Evolutionary conservation across 2,329 filamentous ascomycete genomes (phyloP), one percentile per base, ranked within the genome.

Genomic region (Cladosporium sphaerospermum): DNA sequence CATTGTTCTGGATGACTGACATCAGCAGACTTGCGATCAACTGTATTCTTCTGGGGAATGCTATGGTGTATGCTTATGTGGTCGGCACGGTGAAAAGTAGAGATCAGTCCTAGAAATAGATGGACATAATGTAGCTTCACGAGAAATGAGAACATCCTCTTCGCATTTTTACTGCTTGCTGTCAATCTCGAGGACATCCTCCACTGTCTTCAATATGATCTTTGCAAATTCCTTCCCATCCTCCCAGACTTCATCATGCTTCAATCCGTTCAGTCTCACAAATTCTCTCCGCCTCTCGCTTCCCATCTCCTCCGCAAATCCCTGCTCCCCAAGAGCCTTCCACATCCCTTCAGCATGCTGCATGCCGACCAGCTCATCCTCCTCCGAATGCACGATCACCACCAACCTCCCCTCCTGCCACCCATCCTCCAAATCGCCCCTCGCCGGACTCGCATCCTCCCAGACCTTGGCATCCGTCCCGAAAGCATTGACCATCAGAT

Each of bases 231-330:
- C 78, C 33, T 65, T 64, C 13, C 84, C 84, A 54, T 80, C 75
- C 63, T 78, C 64, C 81, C 83, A 86, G 2, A 85, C 72, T 58
- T 78, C 77, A 67, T 88, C 79, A 67, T 89, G 86, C 36, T 73
- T 73, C 18, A 50, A 14, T 4, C 81, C 85, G 8, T 65, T 67
- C 48, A 84, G 63, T 60, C 80, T 75, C 57, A 76, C 55, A 6
- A 68, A 68, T 66, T 68, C 75, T 56, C 61, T 63, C 56, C 56
- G 61, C 57, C 61, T 63, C 52, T 60, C 62, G 58, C 43, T 59
- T 42, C 51, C 65, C 56, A 49, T 66, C 63, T 52, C 56, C 56
- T 60, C 64, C 7, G 56, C 56, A 63, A 70, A 75, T 0, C 71
- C 73, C 50, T 75, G 67, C 19, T 72, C 67, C 33, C 68, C 62